Conservation (phyloP, 768 basidiomycete genomes). For the Mycena chlorophos region DNA sequence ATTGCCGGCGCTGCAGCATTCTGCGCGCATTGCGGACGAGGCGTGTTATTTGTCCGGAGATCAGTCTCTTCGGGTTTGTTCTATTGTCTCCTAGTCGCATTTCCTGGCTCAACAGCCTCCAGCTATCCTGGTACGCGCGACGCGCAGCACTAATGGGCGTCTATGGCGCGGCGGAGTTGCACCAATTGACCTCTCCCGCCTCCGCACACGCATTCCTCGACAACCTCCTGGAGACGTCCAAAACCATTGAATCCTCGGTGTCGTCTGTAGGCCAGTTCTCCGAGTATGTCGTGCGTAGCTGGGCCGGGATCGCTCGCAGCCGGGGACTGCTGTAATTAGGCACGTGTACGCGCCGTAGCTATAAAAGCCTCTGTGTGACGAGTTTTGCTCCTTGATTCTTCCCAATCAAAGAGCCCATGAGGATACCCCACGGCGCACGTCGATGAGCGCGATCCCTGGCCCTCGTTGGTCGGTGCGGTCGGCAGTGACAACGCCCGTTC, state of each 20-base stretch:
- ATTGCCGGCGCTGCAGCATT: constrained; percentile 60
- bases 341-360: background rate
- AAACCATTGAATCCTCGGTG: constrained; percentile 45
- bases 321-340: constrained; percentile 48
- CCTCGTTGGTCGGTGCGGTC: constrained; percentile 34
- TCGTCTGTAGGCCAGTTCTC: constrained; percentile 57
- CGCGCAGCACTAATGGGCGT: constrained; percentile 65
- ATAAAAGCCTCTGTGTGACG: background rate
- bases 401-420: constrained; percentile 52
- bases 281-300: constrained; percentile 64
- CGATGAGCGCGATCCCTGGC: constrained; percentile 50
- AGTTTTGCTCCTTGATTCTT: constrained; percentile 38
- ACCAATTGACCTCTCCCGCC: constrained; percentile 75
- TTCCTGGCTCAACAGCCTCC: constrained; percentile 5
- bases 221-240: constrained; percentile 54
- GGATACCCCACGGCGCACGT: constrained; percentile 57
- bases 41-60: constrained; percentile 65
- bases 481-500: constrained; percentile 65
- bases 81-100: background rate
- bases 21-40: constrained; percentile 61
- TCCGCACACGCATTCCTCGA: constrained; percentile 70
- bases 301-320: constrained; percentile 71
- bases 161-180: constrained; percentile 81
- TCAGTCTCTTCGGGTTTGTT: constrained; percentile 55
- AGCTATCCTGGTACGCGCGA: constrained; percentile 75